Conservation (phyloP, 352 stramenopile genomes). For the Phytophthora agathidicida region DNA sequence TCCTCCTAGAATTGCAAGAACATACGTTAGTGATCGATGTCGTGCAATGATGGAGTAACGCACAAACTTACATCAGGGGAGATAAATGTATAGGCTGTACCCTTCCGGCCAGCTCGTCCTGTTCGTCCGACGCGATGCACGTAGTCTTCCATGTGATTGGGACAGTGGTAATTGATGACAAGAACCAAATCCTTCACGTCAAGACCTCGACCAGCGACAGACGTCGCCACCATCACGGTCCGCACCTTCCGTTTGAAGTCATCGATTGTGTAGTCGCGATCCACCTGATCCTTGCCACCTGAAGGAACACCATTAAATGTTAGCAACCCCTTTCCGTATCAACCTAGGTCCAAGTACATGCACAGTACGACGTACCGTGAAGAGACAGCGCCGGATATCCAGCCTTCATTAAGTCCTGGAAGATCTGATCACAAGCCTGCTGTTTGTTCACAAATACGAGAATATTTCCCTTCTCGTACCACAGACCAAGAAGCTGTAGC, state of each 20-base stretch:
- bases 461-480: constrained; percentile 97
- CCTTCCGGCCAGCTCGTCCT: constrained; percentile 94
- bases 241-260: constrained; percentile 98
- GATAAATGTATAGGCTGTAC: constrained; percentile 99
- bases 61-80: constrained; percentile 86
- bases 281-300: constrained; percentile 99
- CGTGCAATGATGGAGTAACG: neutral
- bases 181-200: constrained; percentile 98
- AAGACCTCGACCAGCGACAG: constrained; percentile 96
- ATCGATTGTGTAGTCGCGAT: constrained; percentile 98
- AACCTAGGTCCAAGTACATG: no score
- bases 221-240: constrained; percentile 95
- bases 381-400: constrained; percentile 97
- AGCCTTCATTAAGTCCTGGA: constrained; percentile 96
- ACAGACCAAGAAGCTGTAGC: constrained; percentile 95
- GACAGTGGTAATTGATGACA: constrained; percentile 99
- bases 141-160: constrained; percentile 99
- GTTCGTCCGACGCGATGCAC: constrained; percentile 98
- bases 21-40: constrained; percentile 13
- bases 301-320: constrained; percentile 13
- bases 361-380: constrained; percentile 76
- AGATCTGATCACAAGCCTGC: constrained; percentile 95
- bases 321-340: neutral
- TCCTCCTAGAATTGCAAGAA: constrained; percentile 84
- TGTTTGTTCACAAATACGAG: constrained; percentile 99